A percentile compares a stretch with the other conserved stretches of the same genome.
Conservation (phyloP, 495 filamentous ascomycete genomes). For the Penicillium daleae region DNA sequence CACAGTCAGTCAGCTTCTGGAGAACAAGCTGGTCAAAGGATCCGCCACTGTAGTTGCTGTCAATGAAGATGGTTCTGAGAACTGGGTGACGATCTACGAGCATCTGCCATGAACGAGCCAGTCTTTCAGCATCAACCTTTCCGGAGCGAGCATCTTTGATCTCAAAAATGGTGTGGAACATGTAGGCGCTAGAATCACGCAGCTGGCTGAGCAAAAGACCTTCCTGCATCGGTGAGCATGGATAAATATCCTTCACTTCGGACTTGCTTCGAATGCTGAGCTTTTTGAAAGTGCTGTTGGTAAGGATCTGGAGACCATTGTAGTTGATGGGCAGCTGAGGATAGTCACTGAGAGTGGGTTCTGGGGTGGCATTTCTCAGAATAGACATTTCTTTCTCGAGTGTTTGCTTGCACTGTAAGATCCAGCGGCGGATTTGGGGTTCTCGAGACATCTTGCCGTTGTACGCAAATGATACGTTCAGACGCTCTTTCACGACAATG, state of each 20-base stretch:
- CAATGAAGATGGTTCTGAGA: slow-evolving; percentile 59
- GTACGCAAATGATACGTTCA: slow-evolving; percentile 65
- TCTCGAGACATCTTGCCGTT: slow-evolving; percentile 62
- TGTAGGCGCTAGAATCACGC: slow-evolving; percentile 51
- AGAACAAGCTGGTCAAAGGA: slow-evolving; percentile 59
- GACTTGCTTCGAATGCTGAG: slow-evolving; percentile 49
- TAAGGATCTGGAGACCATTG: slow-evolving; percentile 49
- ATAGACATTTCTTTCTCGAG: slow-evolving; percentile 57
- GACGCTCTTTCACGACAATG: slow-evolving; percentile 59
- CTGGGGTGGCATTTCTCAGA: slow-evolving; percentile 51
- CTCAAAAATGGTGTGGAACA: slow-evolving; percentile 52
- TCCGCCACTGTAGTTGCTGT: slow-evolving; percentile 54
- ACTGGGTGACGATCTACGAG: slow-evolving; percentile 58
- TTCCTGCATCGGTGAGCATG: slow-evolving; percentile 68
- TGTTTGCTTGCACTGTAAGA: slow-evolving; percentile 60
- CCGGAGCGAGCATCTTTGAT: slow-evolving; percentile 32
- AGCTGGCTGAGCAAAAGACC: slow-evolving; percentile 68
- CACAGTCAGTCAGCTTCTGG: slow-evolving; percentile 41
- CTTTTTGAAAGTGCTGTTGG: slow-evolving; percentile 49
- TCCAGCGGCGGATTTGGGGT: slow-evolving; percentile 60
- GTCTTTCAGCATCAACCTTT: slow-evolving; percentile 40
- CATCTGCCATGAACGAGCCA: slow-evolving; percentile 55
- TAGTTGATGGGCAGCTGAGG: slow-evolving; percentile 66
- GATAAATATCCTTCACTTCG: slow-evolving; percentile 63
- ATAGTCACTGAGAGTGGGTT: slow-evolving; percentile 64